Evolutionary conservation across 2,329 filamentous ascomycete genomes (phyloP), one percentile per base, ranked within the genome.

Genomic region (Microcyclospora pomicola): DNA sequence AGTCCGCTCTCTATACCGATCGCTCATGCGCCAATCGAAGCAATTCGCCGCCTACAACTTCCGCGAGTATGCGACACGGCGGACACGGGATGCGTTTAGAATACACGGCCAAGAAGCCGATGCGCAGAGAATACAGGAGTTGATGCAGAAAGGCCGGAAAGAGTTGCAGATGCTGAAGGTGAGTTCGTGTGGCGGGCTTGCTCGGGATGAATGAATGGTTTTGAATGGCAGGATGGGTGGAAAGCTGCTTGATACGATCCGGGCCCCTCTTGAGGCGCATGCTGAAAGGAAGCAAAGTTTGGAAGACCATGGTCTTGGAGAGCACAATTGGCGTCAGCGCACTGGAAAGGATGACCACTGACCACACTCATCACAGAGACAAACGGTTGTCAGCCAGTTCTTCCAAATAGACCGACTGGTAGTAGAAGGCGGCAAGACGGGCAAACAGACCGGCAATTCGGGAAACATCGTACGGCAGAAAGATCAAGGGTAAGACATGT

Each of bases 1-100:
- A 43, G 54, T 55, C 31, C 53, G 51, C 34, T 56, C 53, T 19
- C 45, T 58, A 15, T 96, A 94, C 65, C 87, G 91, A 49, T 88
- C 88, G 55, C 69, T 98, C 52, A 70, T 96, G 54, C 82, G 87
- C 51, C 82, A 91, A 61, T 78, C 85, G 45, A 71, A 73, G 44
- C 82, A 94, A 56, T 96, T 98, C 62, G 75, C 85, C 45, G 77
- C 82, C 50, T 98, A 96, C 70, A 98, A 96, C 66, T 98, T 95
- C 72, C 77, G 91, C 65, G 88, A 95, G 61, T 98, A 98, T 63
- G 87, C 91, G 38, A 82, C 79, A 63, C 80, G 91, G 57, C 76
- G 88, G 61, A 94, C 91, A 59, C 75, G 74, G 59, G 91, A 96
- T 67, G 80, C 84, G 4, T 98, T 96, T 63, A 75, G 81, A 52